Percentiles rank a stretch among this genome's conserved stretches.
Conservation (phyloP, 176 grass and related monocot species). For the Lolium rigidum region DNA sequence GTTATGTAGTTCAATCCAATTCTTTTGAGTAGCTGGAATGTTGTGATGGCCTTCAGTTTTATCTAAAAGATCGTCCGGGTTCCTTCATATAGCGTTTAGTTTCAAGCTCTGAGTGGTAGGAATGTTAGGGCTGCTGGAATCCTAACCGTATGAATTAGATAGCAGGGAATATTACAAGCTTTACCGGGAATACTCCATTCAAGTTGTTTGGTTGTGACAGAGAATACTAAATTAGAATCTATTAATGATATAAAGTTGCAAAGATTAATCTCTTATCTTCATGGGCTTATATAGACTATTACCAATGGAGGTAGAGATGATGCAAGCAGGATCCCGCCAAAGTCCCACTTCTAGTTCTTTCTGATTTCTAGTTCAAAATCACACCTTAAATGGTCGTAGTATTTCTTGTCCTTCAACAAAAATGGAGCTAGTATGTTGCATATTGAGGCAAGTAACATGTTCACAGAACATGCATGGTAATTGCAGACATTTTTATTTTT, state of each 20-base stretch:
- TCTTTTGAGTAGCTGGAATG: background rate
- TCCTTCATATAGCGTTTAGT: background rate
- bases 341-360: no score
- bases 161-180: background rate
- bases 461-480: background rate
- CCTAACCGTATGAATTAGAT: background rate
- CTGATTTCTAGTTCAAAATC: no score
- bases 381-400: background rate
- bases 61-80: background rate
- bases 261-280: background rate
- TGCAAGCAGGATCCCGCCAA: no score
- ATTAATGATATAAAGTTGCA: background rate
- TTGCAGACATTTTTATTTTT: background rate
- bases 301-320: background rate
- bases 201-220: constrained; percentile 10
- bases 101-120: background rate
- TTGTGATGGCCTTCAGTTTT: background rate
- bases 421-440: background rate
- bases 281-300: background rate
- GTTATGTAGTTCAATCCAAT: constrained; percentile 8
- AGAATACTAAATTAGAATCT: background rate
- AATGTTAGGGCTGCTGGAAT: background rate
- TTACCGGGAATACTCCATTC: background rate
- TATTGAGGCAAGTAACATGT: background rate
- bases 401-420: background rate